Evolutionary conservation across 1,139 yeast genomes (phyloP), one percentile per base, ranked within the genome.

Genomic region (Debaryomyces sp.): DNA sequence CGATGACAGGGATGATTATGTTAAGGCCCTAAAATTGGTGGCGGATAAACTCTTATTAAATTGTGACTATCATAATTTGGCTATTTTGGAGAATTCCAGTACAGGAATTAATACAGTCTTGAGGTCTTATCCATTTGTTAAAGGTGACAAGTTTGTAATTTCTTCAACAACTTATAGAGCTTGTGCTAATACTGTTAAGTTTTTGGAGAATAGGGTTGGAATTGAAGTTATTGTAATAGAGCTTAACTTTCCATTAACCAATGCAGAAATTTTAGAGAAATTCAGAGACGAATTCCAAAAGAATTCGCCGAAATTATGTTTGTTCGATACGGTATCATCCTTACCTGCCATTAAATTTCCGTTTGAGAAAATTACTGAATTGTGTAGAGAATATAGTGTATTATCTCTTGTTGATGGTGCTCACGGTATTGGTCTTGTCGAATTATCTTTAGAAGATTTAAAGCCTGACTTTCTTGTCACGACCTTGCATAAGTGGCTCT

Each of bases 401-500:
- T 55, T 84, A 41, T 80, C 89, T 4, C 64, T 84, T 39, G 74
- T 87, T 29, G 94, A 87, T 60, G 94, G 86, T 12, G 90, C 94
- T 4, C 94, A 87, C 60, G 80, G 83, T 1, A 71, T 81, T 36
- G 94, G 94, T 0, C 65, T 81, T 45, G 57, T 82, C 12, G 52
- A 50, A 12, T 54, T 84, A 18, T 72, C 80, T 48, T 59, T 85
- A 45, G 57, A 60, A 0, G 57, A 61, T 2, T 63, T 80, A 13
- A 61, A 73, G 45, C 89, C 91, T 0, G 91, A 85, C 58, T 86
- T 84, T 60, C 78, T 76, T 57, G 75, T 79, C 13, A 68, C 86
- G 36, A 87, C 86, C 58, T 68, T 85, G 32, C 92, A 87, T 70
- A 87, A 87, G 60, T 86, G 92, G 92, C 70, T 74, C 43, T 82